These are phyloP conservation scores for Neolecta irregularis DNA, from an alignment of 1,139 yeast species.

Conservation along the genomic window DNA sequence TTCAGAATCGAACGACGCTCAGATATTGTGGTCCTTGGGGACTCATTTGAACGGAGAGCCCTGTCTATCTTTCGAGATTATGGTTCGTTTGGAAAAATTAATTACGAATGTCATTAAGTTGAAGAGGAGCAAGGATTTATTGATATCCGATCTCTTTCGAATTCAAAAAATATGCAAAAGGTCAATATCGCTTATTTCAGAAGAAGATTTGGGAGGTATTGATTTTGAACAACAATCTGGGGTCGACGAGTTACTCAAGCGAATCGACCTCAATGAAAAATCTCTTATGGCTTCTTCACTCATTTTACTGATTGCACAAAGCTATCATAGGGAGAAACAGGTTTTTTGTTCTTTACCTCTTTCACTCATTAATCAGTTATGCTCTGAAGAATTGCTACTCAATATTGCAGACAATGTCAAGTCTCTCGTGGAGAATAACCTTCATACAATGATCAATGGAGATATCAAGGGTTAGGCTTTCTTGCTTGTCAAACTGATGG, in stretches of 20 bases:
- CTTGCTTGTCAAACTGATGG: too few relatives aligned
- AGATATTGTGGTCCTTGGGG: neutral
- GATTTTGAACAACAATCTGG: too few relatives aligned
- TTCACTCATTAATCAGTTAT: slow-evolving; percentile 18
- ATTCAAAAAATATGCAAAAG: slow-evolving; percentile 1
- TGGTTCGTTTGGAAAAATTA: neutral
- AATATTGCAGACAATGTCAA: slow-evolving; percentile 31
- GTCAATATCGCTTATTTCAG: too few relatives aligned
- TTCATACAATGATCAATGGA: slow-evolving; percentile 19
- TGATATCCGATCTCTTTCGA: neutral
- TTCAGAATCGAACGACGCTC: neutral
- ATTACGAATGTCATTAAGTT: neutral
- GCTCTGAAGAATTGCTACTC: slow-evolving; percentile 32
- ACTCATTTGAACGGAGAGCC: neutral
- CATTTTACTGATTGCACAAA: too few relatives aligned
- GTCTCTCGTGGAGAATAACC: slow-evolving; percentile 26
- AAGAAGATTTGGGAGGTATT: too few relatives aligned
- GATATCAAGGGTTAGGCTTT: neutral
- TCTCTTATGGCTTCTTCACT: too few relatives aligned
- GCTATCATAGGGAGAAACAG: neutral
- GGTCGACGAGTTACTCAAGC: too few relatives aligned
- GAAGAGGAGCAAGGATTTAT: neutral
- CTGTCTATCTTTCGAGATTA: slow-evolving; percentile 1
- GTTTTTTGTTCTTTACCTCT: neutral
- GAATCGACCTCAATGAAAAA: too few relatives aligned